Conservation (phyloP, 805 yeast species). For the Wickerhamomyces bisporus region DNA sequence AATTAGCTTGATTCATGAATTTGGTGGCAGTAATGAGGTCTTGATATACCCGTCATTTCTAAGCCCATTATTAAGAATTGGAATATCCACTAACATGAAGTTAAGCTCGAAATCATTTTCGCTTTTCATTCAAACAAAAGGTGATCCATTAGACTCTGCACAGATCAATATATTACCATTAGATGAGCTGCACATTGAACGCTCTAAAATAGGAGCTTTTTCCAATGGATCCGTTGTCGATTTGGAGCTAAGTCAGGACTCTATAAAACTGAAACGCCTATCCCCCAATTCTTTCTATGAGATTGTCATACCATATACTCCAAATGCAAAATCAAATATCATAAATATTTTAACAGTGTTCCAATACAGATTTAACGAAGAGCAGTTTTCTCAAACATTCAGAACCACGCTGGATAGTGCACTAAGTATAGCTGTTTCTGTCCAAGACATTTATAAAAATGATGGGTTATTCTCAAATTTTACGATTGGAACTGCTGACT, state of each 20-base stretch:
- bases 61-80: conserved; percentile 17
- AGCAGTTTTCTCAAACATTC: conserved; percentile 13
- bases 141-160: conserved; percentile 3
- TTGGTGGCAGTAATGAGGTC: conserved; percentile 3
- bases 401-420: conserved; percentile 41
- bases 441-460: conserved; percentile 69
- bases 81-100: conserved; percentile 13
- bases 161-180: neutral
- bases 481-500: conserved; percentile 55
- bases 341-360: conserved; percentile 11
- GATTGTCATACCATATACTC: conserved; percentile 29
- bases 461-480: conserved; percentile 59
- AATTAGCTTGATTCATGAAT: conserved; percentile 21
- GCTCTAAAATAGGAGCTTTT: neutral
- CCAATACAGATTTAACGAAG: conserved; percentile 7
- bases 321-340: conserved; percentile 12
- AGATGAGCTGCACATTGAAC: neutral
- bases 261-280: neutral
- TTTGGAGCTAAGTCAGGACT: neutral
- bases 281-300: conserved; percentile 14
- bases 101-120: conserved; percentile 16
- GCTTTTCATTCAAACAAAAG: conserved; percentile 9
- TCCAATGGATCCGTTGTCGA: neutral
- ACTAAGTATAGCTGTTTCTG: conserved; percentile 65
- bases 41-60: conserved; percentile 8